Evolutionary conservation across 108 stramenopile species (phyloP).

Genomic region (Halocafeteria seosinensis): DNA sequence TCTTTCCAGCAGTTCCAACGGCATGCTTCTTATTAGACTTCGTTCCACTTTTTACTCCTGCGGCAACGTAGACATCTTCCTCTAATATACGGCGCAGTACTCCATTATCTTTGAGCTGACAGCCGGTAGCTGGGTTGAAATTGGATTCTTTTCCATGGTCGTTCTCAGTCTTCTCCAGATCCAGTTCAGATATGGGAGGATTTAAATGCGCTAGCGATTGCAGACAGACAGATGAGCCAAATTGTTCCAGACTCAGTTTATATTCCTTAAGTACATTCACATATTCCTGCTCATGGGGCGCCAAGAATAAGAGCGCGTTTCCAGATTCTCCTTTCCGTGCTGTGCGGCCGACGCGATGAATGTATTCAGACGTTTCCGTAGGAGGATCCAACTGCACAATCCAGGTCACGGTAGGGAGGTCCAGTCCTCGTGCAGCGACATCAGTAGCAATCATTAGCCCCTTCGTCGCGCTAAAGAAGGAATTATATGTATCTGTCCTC

Average conservation of each 20-base stretch:
- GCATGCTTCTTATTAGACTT: background rate
- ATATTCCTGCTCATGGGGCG: slow-evolving; percentile 61
- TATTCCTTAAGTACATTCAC: slow-evolving; percentile 43
- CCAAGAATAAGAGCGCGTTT: slow-evolving; percentile 58
- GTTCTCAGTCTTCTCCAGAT: background rate
- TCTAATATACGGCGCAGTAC: background rate
- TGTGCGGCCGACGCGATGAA: slow-evolving; percentile 69
- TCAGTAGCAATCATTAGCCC: slow-evolving; percentile 66
- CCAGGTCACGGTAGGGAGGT: slow-evolving; percentile 62
- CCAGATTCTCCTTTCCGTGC: slow-evolving; percentile 65
- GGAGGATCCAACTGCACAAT: slow-evolving; percentile 82
- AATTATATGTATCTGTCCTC: slow-evolving; percentile 38
- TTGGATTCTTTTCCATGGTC: background rate
- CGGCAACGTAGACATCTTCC: background rate
- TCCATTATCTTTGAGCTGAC: no score
- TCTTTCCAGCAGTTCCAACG: background rate
- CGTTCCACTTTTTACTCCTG: background rate
- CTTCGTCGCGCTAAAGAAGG: slow-evolving; percentile 30
- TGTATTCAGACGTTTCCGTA: slow-evolving; percentile 62
- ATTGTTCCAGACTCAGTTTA: slow-evolving; percentile 9
- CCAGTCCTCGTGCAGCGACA: slow-evolving; percentile 76
- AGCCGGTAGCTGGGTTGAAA: background rate
- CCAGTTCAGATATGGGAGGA: background rate
- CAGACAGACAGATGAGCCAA: background rate
- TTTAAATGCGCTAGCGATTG: background rate